Evolutionary conservation across 306 rosid genomes (phyloP).

Genomic region (Cicer bijugum): DNA sequence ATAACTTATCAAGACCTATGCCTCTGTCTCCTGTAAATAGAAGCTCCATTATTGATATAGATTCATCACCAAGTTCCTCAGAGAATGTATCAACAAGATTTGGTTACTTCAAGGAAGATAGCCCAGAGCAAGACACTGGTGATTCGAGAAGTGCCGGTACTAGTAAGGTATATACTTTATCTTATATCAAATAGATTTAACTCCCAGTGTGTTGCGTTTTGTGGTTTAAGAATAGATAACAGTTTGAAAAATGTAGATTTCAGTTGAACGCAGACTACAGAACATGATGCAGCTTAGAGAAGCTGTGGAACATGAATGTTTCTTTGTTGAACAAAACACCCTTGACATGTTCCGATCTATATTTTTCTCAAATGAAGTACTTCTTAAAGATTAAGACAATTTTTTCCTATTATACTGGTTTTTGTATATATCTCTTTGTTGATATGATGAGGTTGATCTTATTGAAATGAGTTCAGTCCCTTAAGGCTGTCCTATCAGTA

Average conservation of each 20-base stretch:
- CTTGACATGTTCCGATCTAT: constrained; percentile 19
- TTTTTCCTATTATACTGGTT: constrained; percentile 7
- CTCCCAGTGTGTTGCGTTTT: constrained; percentile 16
- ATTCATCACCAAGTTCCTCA: constrained; percentile 86
- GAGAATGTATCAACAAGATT: constrained; percentile 57
- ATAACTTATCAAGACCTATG: constrained; percentile 59
- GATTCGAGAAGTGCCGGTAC: constrained; percentile 69
- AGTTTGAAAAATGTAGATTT: constrained; percentile 37
- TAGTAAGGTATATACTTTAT: constrained; percentile 67
- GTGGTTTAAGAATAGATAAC: constrained; percentile 24
- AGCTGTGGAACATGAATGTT: constrained; percentile 1
- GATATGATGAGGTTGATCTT: constrained; percentile 35
- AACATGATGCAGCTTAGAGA: constrained; percentile 28
- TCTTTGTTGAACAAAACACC: constrained; percentile 15
- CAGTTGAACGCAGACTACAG: not conserved
- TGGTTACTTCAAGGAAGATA: constrained; percentile 60
- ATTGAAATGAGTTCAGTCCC: constrained; percentile 34
- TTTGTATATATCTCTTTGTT: constrained; percentile 32
- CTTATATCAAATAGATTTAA: constrained; percentile 31
- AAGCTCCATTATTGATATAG: constrained; percentile 81
- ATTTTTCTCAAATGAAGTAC: constrained; percentile 20
- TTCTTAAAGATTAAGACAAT: constrained; percentile 19
- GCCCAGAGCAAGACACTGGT: constrained; percentile 69
- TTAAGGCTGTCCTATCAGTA: constrained; percentile 22
- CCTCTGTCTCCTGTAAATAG: constrained; percentile 70